Conservation (phyloP, 306 rosid species). For the Castanopsis chinensis region DNA sequence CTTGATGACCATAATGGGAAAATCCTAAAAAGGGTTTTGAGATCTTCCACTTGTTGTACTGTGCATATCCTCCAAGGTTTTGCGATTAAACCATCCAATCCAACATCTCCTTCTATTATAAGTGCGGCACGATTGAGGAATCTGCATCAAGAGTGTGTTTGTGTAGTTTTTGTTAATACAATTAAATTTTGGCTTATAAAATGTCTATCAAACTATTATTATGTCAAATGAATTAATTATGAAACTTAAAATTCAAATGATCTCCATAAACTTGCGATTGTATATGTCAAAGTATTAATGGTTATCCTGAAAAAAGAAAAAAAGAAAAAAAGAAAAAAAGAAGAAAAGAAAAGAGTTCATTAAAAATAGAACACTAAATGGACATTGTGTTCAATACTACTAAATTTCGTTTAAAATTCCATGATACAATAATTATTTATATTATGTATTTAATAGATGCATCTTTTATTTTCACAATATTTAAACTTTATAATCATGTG, state of each 20-base stretch:
- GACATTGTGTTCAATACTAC: too few species aligned
- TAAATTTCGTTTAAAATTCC: too few species aligned
- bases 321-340: too few species aligned
- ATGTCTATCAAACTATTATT: not conserved
- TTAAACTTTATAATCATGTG: too few species aligned
- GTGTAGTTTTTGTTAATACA: too few species aligned
- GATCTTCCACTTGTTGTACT: slow-evolving; percentile 55
- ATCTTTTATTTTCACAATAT: too few species aligned
- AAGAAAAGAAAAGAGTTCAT: too few species aligned
- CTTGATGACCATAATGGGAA: slow-evolving; percentile 50
- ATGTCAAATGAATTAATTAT: not conserved
- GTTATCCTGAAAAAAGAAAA: not conserved
- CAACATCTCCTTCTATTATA: slow-evolving; percentile 43
- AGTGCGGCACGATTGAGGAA: slow-evolving; percentile 52
- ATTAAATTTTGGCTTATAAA: too few species aligned
- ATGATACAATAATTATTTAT: too few species aligned
- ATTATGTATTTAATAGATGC: too few species aligned
- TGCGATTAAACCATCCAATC: slow-evolving; percentile 32
- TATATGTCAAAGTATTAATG: not conserved
- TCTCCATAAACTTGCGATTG: not conserved
- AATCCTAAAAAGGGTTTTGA: slow-evolving; percentile 43
- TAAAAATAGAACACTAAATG: too few species aligned
- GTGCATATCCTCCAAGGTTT: slow-evolving; percentile 60
- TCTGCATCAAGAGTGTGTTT: slow-evolving; percentile 17
- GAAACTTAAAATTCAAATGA: not conserved